Evolutionary conservation across 2,329 filamentous ascomycete genomes (phyloP).

Genomic region (Didymella keratinophila): DNA sequence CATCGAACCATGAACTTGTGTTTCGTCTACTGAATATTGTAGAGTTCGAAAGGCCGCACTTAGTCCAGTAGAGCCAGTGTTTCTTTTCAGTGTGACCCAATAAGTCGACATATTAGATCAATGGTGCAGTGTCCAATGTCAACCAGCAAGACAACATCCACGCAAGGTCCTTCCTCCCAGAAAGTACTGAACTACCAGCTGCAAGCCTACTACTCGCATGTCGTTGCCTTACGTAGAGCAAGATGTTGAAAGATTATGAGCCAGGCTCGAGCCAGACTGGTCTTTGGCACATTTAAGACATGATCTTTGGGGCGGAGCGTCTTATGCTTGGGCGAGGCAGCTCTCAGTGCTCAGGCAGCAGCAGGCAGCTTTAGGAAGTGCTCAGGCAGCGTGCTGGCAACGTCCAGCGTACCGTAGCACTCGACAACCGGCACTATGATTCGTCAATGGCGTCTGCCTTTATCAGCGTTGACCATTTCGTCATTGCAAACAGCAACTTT

Average conservation of each 20-base stretch:
- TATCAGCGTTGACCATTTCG: neutral
- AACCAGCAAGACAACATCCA: slow-evolving; percentile 1
- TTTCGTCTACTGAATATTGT: no score
- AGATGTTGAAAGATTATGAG: neutral
- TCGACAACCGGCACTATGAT: neutral
- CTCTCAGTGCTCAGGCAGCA: slow-evolving; percentile 39
- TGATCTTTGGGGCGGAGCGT: neutral
- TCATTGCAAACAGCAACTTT: slow-evolving; percentile 7
- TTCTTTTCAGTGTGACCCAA: neutral
- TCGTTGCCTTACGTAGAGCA: neutral
- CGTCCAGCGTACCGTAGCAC: neutral
- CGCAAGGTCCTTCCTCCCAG: neutral
- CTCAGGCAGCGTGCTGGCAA: slow-evolving; percentile 27
- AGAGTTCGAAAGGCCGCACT: neutral
- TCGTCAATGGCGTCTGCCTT: slow-evolving; percentile 3
- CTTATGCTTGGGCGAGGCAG: slow-evolving; percentile 7
- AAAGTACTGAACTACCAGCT: neutral
- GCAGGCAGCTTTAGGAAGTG: slow-evolving; percentile 38
- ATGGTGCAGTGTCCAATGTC: neutral
- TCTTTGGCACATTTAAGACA: neutral
- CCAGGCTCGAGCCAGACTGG: slow-evolving; percentile 3
- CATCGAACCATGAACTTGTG: neutral
- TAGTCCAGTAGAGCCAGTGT: neutral
- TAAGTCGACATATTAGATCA: neutral
- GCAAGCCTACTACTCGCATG: slow-evolving; percentile 3